phyloP scores from a whole-genome alignment of 169 alveolate genomes.

The Plasmodium yoelii region DNA sequence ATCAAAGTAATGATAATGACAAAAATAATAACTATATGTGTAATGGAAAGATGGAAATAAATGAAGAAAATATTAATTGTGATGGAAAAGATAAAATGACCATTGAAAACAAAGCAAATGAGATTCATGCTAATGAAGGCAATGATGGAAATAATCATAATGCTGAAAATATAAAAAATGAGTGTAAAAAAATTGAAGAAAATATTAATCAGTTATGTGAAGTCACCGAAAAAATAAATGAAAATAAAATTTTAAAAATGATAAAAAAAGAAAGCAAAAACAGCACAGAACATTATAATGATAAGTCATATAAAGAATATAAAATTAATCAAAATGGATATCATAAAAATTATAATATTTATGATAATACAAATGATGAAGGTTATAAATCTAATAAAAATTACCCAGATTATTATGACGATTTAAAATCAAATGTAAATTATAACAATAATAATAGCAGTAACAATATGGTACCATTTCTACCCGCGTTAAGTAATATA shows the following conservation, averaged over 20 bases:
- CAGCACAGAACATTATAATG: no score
- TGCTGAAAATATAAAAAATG: background rate
- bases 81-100: constrained; percentile 9
- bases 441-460: background rate
- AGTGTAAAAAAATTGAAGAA: no score
- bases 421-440: background rate
- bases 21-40: background rate
- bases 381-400: constrained; percentile 8
- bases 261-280: no score
- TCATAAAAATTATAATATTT: background rate
- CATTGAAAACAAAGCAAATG: background rate
- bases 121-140: background rate
- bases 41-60: background rate
- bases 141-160: background rate
- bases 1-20: background rate
- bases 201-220: no score
- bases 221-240: no score
- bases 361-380: constrained; percentile 4
- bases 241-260: no score
- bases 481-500: constrained; percentile 9
- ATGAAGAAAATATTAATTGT: background rate
- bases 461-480: background rate
- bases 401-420: constrained; percentile 32
- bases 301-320: no score
- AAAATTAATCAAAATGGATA: no score